phyloP scores from a whole-genome alignment of 495 filamentous ascomycete genomes.

The Glarea lozoyensis region DNA sequence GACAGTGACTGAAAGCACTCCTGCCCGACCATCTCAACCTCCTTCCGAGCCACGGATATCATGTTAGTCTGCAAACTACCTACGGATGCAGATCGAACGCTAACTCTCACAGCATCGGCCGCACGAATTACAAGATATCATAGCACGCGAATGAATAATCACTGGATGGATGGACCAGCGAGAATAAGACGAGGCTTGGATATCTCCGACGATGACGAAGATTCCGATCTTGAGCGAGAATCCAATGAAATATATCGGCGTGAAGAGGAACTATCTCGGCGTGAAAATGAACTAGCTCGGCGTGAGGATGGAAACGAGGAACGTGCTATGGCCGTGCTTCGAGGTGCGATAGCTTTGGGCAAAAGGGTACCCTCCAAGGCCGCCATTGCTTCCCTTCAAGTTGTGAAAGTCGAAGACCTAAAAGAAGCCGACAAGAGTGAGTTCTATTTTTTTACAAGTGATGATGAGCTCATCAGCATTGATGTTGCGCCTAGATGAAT shows the following conservation, averaged over 20 bases:
- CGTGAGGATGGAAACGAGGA: constrained; percentile 9
- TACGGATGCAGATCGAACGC: no score
- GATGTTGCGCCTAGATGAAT: not conserved
- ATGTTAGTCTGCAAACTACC: no score
- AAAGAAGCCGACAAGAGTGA: constrained; percentile 38
- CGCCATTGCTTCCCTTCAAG: constrained; percentile 35
- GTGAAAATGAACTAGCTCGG: constrained; percentile 2
- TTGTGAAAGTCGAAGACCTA: constrained; percentile 31
- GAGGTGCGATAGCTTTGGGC: constrained; percentile 27
- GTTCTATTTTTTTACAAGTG: constrained; percentile 13
- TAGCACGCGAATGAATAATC: no score
- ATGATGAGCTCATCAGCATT: not conserved
- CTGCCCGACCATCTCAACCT: no score
- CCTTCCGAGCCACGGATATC: no score
- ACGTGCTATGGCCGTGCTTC: constrained; percentile 23
- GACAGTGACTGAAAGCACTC: no score
- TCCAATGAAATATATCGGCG: constrained; percentile 1
- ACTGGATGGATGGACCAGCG: no score
- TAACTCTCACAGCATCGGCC: no score
- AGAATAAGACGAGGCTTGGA: not conserved
- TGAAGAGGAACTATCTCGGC: constrained; percentile 2
- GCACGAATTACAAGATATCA: no score
- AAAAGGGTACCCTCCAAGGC: constrained; percentile 38
- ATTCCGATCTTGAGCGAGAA: constrained; percentile 6
- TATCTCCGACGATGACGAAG: constrained; percentile 17